Conservation (phyloP, 371 early-diverging fungal species). For the Mucor lusitanicus region DNA sequence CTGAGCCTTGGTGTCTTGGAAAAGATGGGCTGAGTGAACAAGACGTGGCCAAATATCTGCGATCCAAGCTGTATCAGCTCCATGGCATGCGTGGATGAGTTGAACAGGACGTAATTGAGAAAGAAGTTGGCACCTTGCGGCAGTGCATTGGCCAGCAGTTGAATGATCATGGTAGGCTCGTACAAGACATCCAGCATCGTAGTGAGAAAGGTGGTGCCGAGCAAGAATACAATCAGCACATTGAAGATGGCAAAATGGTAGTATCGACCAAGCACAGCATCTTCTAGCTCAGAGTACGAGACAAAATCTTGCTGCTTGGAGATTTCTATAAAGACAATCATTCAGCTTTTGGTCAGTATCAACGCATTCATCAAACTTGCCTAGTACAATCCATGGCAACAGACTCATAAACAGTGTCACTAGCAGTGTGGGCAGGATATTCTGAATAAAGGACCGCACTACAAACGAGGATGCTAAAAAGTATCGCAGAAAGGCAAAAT, state of each 20-base stretch:
- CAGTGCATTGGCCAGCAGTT: conserved; percentile 66
- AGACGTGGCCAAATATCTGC: conserved; percentile 53
- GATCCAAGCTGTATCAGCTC: conserved; percentile 71
- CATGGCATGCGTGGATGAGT: conserved; percentile 69
- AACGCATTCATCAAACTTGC: conserved; percentile 16
- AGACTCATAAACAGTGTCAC: conserved; percentile 70
- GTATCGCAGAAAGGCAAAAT: conserved; percentile 53
- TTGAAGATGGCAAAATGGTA: conserved; percentile 92
- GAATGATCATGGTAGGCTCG: conserved; percentile 64
- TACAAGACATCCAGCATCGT: conserved; percentile 72
- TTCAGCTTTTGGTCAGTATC: not conserved
- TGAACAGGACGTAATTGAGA: conserved; percentile 76
- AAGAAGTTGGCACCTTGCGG: conserved; percentile 81
- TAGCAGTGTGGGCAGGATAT: conserved; percentile 64
- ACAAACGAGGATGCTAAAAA: conserved; percentile 55
- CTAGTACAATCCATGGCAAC: conserved; percentile 55
- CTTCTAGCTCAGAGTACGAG: conserved; percentile 65
- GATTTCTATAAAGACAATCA: conserved; percentile 31
- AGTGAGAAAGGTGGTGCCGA: conserved; percentile 78
- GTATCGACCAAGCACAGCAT: conserved; percentile 72
- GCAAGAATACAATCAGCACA: conserved; percentile 81
- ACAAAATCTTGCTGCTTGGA: conserved; percentile 61
- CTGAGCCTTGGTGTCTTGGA: conserved; percentile 75
- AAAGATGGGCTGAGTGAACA: conserved; percentile 51
- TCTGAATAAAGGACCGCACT: conserved; percentile 58